phyloP scores from a whole-genome alignment of 257 asterid species.

The Gentiana straminea region DNA sequence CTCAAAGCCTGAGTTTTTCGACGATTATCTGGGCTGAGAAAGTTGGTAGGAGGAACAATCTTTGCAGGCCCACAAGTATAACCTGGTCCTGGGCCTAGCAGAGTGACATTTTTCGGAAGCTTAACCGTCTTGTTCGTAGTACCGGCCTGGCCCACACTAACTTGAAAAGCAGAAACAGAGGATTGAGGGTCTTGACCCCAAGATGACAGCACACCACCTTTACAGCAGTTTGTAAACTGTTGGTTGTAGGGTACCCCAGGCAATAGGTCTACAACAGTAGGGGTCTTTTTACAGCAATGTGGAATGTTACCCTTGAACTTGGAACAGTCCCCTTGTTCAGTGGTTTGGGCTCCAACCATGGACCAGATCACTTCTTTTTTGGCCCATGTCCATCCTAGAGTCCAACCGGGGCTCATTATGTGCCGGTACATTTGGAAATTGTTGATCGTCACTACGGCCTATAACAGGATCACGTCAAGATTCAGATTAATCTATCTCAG shows the following conservation, averaged over 20 bases:
- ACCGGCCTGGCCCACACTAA: conserved; percentile 74
- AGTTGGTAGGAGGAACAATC: conserved; percentile 53
- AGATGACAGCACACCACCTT: conserved; percentile 61
- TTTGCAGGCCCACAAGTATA: conserved; percentile 82
- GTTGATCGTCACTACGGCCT: conserved; percentile 64
- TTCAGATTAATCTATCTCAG: not conserved
- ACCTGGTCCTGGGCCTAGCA: conserved; percentile 64
- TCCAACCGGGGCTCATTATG: conserved; percentile 77
- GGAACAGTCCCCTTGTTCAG: conserved; percentile 84
- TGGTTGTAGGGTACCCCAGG: conserved; percentile 80
- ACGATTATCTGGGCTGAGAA: conserved; percentile 57
- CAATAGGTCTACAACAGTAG: conserved; percentile 54
- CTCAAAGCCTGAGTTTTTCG: conserved; percentile 68
- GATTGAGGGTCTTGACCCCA: conserved; percentile 65
- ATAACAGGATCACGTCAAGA: not conserved
- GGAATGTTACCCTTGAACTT: conserved; percentile 68
- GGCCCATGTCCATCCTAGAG: conserved; percentile 78
- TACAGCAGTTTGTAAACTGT: conserved; percentile 64
- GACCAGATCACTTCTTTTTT: conserved; percentile 74
- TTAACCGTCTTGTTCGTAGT: conserved; percentile 62
- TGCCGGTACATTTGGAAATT: conserved; percentile 70
- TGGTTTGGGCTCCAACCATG: conserved; percentile 59
- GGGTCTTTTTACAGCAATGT: conserved; percentile 65
- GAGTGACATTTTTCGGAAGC: conserved; percentile 67
- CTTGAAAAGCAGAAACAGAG: conserved; percentile 46